A percentile compares a stretch with the other conserved stretches of the same genome.
Evolutionary conservation across 139 green algal genomes (phyloP).

Genomic region (Micractinium sp.): DNA sequence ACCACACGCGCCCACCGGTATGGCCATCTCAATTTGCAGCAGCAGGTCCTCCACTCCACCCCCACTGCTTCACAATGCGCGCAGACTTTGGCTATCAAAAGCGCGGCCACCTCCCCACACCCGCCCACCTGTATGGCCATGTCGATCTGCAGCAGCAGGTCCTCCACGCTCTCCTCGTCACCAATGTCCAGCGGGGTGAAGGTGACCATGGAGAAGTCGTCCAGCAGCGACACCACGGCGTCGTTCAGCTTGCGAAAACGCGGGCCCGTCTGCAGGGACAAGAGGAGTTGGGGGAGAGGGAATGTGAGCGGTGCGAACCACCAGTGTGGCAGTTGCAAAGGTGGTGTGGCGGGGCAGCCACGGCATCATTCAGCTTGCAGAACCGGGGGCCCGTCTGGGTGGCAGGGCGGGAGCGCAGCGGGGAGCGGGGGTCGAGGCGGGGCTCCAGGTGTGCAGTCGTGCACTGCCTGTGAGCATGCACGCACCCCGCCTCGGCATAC

Average conservation of each 20-base stretch:
- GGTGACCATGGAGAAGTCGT: constrained; percentile 88
- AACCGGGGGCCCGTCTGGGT: too few relatives aligned
- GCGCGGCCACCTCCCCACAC: too few relatives aligned
- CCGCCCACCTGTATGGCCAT: constrained; percentile 68
- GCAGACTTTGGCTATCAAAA: too few relatives aligned
- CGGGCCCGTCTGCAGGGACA: constrained; percentile 49
- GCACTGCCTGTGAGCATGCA: too few relatives aligned
- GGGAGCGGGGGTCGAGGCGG: too few relatives aligned
- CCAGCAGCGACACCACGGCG: constrained; percentile 75
- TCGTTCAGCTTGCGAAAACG: constrained; percentile 76
- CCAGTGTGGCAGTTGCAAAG: too few relatives aligned
- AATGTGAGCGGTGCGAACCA: too few relatives aligned
- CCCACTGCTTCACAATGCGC: neutral
- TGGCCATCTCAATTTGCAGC: constrained; percentile 85
- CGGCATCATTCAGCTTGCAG: too few relatives aligned
- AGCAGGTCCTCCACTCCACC: constrained; percentile 38
- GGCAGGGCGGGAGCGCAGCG: too few relatives aligned
- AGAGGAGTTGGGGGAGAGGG: neutral
- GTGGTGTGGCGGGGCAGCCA: too few relatives aligned
- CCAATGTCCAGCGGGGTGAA: constrained; percentile 91
- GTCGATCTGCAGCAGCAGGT: constrained; percentile 86
- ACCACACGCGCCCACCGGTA: constrained; percentile 43
- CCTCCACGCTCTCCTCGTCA: constrained; percentile 66
- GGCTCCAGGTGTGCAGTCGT: too few relatives aligned
- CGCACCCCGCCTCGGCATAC: too few relatives aligned